These are phyloP conservation scores for Hammondia hammondi DNA, from an alignment of 169 alveolate genomes.

Conservation along the genomic window DNA sequence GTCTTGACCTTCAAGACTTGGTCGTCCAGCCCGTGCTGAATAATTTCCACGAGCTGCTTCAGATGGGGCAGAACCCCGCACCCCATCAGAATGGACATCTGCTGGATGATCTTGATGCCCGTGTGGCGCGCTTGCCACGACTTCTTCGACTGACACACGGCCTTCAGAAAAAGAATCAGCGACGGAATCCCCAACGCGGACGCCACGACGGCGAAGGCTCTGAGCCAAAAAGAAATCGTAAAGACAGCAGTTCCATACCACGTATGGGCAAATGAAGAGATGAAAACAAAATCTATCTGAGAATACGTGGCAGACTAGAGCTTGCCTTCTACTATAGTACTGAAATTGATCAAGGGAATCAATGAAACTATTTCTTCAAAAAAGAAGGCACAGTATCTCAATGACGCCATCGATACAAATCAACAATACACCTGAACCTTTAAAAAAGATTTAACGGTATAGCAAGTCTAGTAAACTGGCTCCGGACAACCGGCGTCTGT, in stretches of 20 bases:
- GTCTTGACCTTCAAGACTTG: constrained; percentile 92
- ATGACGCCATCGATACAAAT: background rate
- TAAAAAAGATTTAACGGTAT: too few relatives aligned
- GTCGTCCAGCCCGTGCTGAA: constrained; percentile 96
- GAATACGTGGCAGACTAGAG: too few relatives aligned
- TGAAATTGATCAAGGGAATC: background rate
- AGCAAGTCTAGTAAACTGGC: too few relatives aligned
- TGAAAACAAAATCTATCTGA: too few relatives aligned
- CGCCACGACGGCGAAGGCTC: constrained; percentile 99
- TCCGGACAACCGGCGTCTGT: too few relatives aligned
- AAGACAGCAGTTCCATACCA: background rate
- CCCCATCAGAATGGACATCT: constrained; percentile 97
- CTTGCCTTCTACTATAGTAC: too few relatives aligned
- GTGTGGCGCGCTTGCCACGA: constrained; percentile 99
- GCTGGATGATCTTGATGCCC: constrained; percentile 99
- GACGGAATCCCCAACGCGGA: constrained; percentile 98
- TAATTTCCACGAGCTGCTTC: constrained; percentile 95
- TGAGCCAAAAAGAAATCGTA: background rate
- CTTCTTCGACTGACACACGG: constrained; percentile 97
- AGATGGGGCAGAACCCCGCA: constrained; percentile 98
- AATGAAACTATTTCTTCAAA: background rate
- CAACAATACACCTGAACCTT: too few relatives aligned
- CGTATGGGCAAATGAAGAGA: background rate
- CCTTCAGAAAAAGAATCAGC: constrained; percentile 95
- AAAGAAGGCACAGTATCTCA: background rate